Percentiles rank a stretch among this genome's conserved stretches.
phyloP scores from a whole-genome alignment of 768 basidiomycete genomes.

The Leccinum incarnatum region DNA sequence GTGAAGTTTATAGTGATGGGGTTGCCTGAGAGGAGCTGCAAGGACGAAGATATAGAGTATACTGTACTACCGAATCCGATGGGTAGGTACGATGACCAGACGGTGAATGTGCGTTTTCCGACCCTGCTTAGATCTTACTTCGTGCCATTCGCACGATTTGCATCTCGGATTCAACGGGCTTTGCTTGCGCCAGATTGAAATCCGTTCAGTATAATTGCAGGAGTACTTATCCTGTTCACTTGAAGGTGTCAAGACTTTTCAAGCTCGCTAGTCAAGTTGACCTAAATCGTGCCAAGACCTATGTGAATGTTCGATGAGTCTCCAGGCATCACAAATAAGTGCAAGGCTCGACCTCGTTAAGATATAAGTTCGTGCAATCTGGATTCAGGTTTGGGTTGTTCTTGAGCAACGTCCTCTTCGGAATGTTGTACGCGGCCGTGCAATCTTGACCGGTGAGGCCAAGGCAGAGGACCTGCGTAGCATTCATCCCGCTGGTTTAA shows the following conservation, averaged over 20 bases:
- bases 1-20: constrained; percentile 40
- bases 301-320: neutral
- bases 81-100: constrained; percentile 46
- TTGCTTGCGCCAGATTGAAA: no score
- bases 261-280: constrained; percentile 17
- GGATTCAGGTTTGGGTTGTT: constrained; percentile 67
- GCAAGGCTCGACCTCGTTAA: constrained; percentile 47
- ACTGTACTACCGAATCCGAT: constrained; percentile 54
- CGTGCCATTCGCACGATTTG: no score
- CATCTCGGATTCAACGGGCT: no score
- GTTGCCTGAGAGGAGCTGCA: constrained; percentile 26
- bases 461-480: constrained; percentile 49
- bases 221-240: neutral
- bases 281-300: constrained; percentile 28
- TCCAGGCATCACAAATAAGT: neutral
- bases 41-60: constrained; percentile 50
- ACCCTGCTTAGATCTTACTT: no score
- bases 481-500: neutral
- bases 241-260: neutral
- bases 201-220: no score
- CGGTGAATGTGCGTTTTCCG: no score
- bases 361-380: constrained; percentile 53
- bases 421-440: constrained; percentile 39
- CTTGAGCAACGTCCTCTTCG: constrained; percentile 42
- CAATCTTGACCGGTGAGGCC: constrained; percentile 59